Evolutionary conservation across 768 basidiomycete species (phyloP), one percentile per base, ranked within the genome.

Genomic region (Pleurotus sapidus): DNA sequence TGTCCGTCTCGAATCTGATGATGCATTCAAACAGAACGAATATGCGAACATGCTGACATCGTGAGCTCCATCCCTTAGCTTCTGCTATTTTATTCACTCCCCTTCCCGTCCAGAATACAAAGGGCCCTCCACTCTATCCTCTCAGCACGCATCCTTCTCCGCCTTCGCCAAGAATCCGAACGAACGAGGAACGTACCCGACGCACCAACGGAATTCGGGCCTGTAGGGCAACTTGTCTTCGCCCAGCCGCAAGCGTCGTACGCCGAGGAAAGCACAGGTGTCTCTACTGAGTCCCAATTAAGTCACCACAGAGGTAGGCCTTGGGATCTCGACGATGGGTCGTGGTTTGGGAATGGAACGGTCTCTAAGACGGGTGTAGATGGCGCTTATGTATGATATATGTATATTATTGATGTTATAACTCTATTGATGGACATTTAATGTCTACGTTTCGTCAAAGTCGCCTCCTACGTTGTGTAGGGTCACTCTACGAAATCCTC

Each of bases 111-210:
- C 38, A 57, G 57, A 12, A 39, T 47, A 24, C 57, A 57, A n/a
- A 34, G 47, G 1, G 34, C 39, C 37, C 37, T 57, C 20, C 57
- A 57, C 34, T 27, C 46, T 0, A 50, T 57, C 15, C 49, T 57
- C 39, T 57, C 57, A n/a, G 37, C 57, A 8, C 45, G 57, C 8
- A 27, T 57, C 24, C 39, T 57, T 27, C 57, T 54, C 14, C 51
- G 51, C n/a, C 39, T 54, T 8, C 37, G 51, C 15, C 23, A 54
- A n/a, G 51, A 54, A 17, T 34, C 51, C 2, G n/a, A 12, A 24
- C 15, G 39, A 40, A n/a, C 51, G 9, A 38, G 37, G 40, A 53
- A 53, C 40, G 14, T 39, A 23, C 51, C 51, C 38, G 51, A 23
- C 8, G 38, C 51, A 25, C 51, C 51, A 4, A 53, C 51, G 23